These are phyloP conservation scores for Ustilaginoidea virens DNA, from an alignment of 2,329 filamentous ascomycete species.

Conservation along the genomic window DNA sequence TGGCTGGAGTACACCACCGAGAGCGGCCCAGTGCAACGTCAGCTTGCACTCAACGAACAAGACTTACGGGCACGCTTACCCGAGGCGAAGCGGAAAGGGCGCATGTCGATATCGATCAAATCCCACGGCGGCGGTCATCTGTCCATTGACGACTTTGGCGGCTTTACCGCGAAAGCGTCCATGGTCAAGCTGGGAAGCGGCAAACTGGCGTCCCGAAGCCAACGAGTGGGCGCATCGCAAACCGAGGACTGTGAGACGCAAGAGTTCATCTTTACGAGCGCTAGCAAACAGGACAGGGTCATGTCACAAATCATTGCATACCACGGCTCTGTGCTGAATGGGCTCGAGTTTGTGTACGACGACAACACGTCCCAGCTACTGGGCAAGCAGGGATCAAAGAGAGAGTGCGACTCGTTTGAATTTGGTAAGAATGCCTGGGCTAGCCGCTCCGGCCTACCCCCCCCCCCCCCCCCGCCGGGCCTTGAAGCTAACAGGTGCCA, in stretches of 20 bases:
- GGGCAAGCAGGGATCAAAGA: constrained; percentile 61
- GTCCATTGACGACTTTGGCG: constrained; percentile 61
- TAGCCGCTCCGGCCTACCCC: not conserved
- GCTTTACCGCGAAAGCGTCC: constrained; percentile 55
- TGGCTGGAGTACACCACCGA: constrained; percentile 69
- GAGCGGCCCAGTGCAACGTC: constrained; percentile 48
- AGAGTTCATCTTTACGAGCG: constrained; percentile 61
- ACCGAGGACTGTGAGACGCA: constrained; percentile 55
- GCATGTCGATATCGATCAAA: constrained; percentile 57
- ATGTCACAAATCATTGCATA: constrained; percentile 63
- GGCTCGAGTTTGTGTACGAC: constrained; percentile 86
- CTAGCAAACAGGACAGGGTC: constrained; percentile 52
- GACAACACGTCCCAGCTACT: constrained; percentile 74
- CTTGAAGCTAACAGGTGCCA: constrained; percentile 22
- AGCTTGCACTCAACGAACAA: constrained; percentile 58
- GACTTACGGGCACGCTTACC: constrained; percentile 59
- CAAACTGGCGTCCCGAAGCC: constrained; percentile 60
- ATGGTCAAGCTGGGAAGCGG: constrained; percentile 56
- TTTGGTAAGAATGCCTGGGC: constrained; percentile 41
- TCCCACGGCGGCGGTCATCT: constrained; percentile 61
- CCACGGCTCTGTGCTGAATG: constrained; percentile 62
- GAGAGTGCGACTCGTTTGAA: constrained; percentile 57
- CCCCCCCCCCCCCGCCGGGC: too few species aligned
- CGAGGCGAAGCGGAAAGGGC: constrained; percentile 54
- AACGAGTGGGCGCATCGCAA: constrained; percentile 55